Percentiles rank a stretch among this genome's conserved stretches.
Evolutionary conservation across 352 stramenopile genomes (phyloP).

Genomic region (Pythium aquatile): DNA sequence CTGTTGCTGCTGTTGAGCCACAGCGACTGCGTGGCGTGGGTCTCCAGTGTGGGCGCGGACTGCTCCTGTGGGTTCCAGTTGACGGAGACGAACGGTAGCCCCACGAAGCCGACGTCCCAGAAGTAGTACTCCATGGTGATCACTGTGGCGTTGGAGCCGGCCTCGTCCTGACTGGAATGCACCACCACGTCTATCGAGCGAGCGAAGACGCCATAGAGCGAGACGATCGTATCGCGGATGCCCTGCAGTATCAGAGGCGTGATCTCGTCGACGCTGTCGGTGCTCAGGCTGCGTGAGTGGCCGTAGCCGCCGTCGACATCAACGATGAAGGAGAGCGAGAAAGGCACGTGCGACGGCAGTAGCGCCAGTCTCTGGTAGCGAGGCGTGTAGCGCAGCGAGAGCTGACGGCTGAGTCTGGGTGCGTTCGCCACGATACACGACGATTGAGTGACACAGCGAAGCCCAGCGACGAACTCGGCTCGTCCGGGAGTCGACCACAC

Average conservation of each 20-base stretch:
- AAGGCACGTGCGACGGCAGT: conserved; percentile 3
- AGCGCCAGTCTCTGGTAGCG: conserved; percentile 7
- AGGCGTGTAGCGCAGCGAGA: conserved; percentile 17
- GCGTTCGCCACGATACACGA: conserved; percentile 7
- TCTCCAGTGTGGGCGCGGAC: conserved; percentile 5
- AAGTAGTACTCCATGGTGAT: conserved; percentile 25
- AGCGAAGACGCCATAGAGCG: conserved; percentile 10
- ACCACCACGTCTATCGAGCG: conserved; percentile 12
- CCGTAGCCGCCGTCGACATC: conserved; percentile 16
- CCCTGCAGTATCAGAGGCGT: neutral
- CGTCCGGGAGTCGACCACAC: conserved; percentile 20
- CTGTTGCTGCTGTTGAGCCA: neutral
- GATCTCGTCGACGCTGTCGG: neutral
- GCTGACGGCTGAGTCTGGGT: neutral
- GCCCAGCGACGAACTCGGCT: neutral
- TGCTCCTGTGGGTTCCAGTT: neutral
- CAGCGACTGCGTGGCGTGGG: conserved; percentile 7
- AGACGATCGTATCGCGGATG: conserved; percentile 4
- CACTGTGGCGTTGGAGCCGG: neutral
- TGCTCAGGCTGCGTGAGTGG: neutral
- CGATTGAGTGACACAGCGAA: conserved; percentile 5
- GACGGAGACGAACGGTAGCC: conserved; percentile 22
- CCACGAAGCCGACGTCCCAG: conserved; percentile 11
- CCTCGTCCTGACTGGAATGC: neutral
- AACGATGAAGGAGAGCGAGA: conserved; percentile 15